Base-by-base conservation (phyloP, 1,139 yeast species). In the Lodderomyces beijingensis region DNA sequence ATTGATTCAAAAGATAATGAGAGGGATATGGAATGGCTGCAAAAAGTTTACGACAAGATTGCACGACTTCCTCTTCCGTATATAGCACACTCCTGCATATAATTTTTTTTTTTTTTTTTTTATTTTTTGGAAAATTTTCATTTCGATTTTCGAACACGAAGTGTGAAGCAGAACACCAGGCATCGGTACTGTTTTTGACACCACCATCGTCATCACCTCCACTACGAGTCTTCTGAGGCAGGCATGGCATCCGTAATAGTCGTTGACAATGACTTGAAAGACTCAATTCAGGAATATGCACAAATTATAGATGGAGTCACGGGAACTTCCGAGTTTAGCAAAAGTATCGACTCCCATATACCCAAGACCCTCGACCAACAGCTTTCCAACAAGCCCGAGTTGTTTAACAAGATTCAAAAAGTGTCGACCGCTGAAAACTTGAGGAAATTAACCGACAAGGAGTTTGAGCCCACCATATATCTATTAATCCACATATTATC, bases 401-500 rank as follows among this genome's bases (percentile, higher is more conserved):
- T 68, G 43, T 50, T 55, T 29, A 32, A 50, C 20, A 49, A 47
- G 30, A 50, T 68, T 34, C 49, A 55, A 38, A 50, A 44, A 23
- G 51, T 52, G 10, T 50, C 65, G 15, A 43, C 45, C 12, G 43
- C 52, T 16, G 52, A 53, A 16, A 51, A 42, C 22, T 57, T 68
- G 41, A 45, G 53, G 32, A 56, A 59, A 44, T 59, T 68, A 43
- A 53, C 62, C 28, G 73, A 67, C 43, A 63, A 59, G 43, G 74
- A 67, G 40, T 66, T 67, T 38, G 74, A 67, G 46, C 66, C 74
- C 11, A 53, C 71, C 13, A 62, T 66, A 52, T 65, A 68, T 47
- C 59, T 69, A 46, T 53, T 65, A 39, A 49, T 63, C 30, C 60
- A 65, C 47, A 53, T 68, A 32, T 53, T 64, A 36, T 45, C 50